Evolutionary conservation across 2,329 filamentous ascomycete genomes (phyloP).

Genomic region (Talaromyces islandicus): DNA sequence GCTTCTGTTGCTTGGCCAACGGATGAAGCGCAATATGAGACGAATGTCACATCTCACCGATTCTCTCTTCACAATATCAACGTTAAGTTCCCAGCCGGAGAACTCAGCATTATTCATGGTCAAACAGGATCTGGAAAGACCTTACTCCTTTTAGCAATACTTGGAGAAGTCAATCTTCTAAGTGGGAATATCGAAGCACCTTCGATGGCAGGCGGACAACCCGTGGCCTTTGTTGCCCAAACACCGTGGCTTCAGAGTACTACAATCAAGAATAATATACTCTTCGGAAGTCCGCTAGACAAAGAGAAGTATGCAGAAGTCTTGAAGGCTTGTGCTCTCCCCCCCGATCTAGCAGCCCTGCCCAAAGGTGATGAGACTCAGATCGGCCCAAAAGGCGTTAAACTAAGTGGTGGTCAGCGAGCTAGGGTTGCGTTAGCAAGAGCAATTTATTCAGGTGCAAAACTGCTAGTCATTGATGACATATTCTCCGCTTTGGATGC

Average conservation of each 20-base stretch:
- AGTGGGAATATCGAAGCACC: constrained; percentile 54
- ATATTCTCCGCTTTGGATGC: constrained; percentile 77
- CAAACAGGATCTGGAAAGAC: constrained; percentile 75
- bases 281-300: constrained; percentile 68
- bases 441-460: constrained; percentile 71
- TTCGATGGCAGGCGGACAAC: constrained; percentile 37
- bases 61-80: constrained; percentile 53
- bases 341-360: constrained; percentile 72
- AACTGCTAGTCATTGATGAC: constrained; percentile 72
- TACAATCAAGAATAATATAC: constrained; percentile 69
- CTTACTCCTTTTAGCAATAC: constrained; percentile 63
- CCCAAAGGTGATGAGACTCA: constrained; percentile 71
- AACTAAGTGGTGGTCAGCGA: constrained; percentile 75
- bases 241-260: constrained; percentile 83
- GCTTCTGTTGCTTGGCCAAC: constrained; percentile 3
- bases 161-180: constrained; percentile 69
- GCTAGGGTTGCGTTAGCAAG: constrained; percentile 76
- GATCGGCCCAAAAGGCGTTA: constrained; percentile 78
- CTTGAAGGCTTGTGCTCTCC: constrained; percentile 64
- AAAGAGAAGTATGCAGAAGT: constrained; percentile 65
- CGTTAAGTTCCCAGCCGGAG: constrained; percentile 60
- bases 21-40: not conserved
- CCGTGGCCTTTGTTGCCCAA: constrained; percentile 70
- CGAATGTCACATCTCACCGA: not conserved
- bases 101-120: constrained; percentile 69